These are phyloP conservation scores for Hylodesmum podocarpum DNA, from an alignment of 306 rosid genomes.

Conservation along the genomic window DNA sequence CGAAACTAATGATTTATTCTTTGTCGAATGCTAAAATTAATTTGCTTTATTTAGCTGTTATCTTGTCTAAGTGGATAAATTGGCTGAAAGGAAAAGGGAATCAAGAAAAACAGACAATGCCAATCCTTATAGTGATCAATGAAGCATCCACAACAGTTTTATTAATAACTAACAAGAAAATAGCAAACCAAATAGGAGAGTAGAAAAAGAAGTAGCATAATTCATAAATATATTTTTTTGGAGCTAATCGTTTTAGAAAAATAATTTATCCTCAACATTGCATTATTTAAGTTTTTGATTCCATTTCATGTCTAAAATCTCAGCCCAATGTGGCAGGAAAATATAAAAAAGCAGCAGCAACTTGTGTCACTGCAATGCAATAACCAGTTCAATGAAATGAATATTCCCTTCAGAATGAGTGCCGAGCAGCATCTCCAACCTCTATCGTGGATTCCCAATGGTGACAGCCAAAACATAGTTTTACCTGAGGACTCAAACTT, in stretches of 20 bases:
- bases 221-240: background rate
- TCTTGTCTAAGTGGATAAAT: background rate
- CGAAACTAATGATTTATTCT: too few species aligned
- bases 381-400: constrained; percentile 79
- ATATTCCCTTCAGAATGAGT: constrained; percentile 65
- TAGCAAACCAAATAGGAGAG: background rate
- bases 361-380: constrained; percentile 64
- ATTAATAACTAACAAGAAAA: background rate
- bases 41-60: background rate
- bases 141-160: background rate
- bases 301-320: background rate
- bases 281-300: background rate
- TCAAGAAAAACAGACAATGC: background rate
- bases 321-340: constrained; percentile 43
- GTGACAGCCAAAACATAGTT: constrained; percentile 43
- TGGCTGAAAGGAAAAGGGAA: background rate
- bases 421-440: constrained; percentile 76
- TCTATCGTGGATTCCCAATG: constrained; percentile 61
- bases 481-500: constrained; percentile 64
- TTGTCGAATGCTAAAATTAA: background rate
- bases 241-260: background rate
- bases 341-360: constrained; percentile 78
- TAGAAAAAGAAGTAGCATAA: background rate
- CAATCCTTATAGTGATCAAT: background rate
- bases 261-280: background rate